Conservation (phyloP, 2,329 filamentous ascomycete genomes). For the Fusarium concolor region DNA sequence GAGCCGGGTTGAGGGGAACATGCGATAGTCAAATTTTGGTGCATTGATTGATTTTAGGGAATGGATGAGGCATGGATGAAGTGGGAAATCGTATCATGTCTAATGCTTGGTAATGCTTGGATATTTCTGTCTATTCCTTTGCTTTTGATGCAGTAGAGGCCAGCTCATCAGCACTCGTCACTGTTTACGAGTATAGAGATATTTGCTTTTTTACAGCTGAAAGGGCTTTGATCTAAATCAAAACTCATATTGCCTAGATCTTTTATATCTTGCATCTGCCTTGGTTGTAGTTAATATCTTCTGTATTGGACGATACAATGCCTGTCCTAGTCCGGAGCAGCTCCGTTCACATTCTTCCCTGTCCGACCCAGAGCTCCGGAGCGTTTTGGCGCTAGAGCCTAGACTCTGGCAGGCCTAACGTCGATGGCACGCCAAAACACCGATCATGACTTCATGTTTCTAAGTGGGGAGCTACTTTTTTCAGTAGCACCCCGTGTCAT, state of each 20-base stretch:
- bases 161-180: neutral
- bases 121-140: neutral
- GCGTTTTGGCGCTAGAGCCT: neutral
- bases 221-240: neutral
- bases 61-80: neutral
- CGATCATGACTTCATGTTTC: conserved; percentile 33
- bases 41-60: neutral
- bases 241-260: neutral
- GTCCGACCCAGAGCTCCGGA: conserved; percentile 10
- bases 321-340: conserved; percentile 11
- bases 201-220: conserved; percentile 24
- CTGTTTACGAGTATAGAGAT: neutral
- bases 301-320: neutral
- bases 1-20: conserved; percentile 1
- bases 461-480: conserved; percentile 19
- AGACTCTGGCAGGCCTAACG: neutral
- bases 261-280: neutral
- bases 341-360: conserved; percentile 16
- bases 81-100: conserved; percentile 15
- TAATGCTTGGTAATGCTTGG: neutral
- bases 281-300: neutral
- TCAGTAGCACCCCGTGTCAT: conserved; percentile 27
- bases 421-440: conserved; percentile 29
- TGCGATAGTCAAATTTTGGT: neutral
- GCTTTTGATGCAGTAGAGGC: neutral